Conservation (phyloP, 176 grass and related monocot species). For the Triticum aestivum region DNA sequence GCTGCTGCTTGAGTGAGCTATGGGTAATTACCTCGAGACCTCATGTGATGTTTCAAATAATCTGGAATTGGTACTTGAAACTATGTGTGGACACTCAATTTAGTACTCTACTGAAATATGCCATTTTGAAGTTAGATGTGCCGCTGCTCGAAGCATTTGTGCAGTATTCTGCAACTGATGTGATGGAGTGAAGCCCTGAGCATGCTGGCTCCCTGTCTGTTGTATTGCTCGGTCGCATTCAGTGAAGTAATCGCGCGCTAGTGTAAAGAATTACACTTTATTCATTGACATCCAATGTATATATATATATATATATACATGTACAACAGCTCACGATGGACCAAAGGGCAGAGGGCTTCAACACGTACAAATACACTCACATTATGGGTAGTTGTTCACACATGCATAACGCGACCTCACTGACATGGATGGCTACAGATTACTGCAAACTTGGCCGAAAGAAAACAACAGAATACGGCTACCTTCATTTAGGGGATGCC, state of each 20-base stretch:
- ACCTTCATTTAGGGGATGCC: not conserved
- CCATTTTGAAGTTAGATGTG: not conserved
- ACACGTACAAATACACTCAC: not conserved
- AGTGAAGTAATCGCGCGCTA: not conserved
- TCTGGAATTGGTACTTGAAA: not conserved
- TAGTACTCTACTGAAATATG: no score
- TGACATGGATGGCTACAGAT: not conserved
- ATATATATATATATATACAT: no score
- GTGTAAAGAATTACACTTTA: no score
- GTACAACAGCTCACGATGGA: no score
- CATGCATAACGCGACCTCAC: not conserved
- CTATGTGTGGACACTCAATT: no score
- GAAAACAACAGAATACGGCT: not conserved
- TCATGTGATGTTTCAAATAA: not conserved
- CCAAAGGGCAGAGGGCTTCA: no score
- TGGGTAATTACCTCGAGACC: no score
- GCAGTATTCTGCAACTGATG: not conserved
- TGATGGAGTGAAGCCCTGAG: no score
- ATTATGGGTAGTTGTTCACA: not conserved
- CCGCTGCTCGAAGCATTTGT: not conserved
- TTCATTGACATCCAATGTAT: no score
- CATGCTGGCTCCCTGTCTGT: not conserved
- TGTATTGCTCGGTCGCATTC: not conserved
- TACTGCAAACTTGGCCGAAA: not conserved
- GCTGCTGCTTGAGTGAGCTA: not conserved